Percentiles rank a stretch among this genome's conserved stretches.
Conservation (phyloP, 208 protist species). For the Acanthamoeba triangularis region DNA sequence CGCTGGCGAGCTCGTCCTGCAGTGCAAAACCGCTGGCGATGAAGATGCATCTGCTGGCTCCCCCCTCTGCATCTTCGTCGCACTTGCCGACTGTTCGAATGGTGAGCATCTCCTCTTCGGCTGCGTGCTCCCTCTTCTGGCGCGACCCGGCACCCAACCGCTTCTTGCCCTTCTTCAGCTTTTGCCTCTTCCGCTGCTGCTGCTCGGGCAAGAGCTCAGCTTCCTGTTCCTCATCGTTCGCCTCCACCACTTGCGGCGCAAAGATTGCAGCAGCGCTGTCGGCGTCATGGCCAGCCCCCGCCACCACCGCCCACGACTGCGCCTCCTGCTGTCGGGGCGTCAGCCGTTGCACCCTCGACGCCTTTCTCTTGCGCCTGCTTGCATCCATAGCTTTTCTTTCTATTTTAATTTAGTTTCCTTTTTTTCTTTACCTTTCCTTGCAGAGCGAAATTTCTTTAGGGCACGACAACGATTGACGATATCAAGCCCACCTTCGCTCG, state of each 20-base stretch:
- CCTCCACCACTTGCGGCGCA: neutral
- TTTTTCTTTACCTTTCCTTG: neutral
- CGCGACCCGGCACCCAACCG: too few relatives aligned
- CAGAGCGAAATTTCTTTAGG: neutral
- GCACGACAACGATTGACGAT: neutral
- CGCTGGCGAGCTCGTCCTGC: neutral
- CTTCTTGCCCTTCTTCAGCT: too few relatives aligned
- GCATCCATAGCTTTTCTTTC: neutral
- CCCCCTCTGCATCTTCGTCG: neutral
- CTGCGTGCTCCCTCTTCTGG: too few relatives aligned
- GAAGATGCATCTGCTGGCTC: neutral
- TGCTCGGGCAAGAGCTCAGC: neutral
- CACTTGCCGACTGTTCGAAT: too few relatives aligned
- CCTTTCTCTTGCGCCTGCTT: neutral
- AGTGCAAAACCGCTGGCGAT: neutral
- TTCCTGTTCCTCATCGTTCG: neutral
- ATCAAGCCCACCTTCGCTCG: too few relatives aligned
- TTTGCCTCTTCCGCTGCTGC: too few relatives aligned
- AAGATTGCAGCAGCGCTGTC: neutral
- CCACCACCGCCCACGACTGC: neutral
- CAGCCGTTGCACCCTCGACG: neutral
- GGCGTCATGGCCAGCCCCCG: neutral
- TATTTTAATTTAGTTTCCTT: neutral
- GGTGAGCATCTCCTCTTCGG: too few relatives aligned
- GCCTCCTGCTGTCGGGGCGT: neutral